Base-by-base conservation (phyloP, 169 alveolate genomes). In the Plasmodium gaboni region DNA sequence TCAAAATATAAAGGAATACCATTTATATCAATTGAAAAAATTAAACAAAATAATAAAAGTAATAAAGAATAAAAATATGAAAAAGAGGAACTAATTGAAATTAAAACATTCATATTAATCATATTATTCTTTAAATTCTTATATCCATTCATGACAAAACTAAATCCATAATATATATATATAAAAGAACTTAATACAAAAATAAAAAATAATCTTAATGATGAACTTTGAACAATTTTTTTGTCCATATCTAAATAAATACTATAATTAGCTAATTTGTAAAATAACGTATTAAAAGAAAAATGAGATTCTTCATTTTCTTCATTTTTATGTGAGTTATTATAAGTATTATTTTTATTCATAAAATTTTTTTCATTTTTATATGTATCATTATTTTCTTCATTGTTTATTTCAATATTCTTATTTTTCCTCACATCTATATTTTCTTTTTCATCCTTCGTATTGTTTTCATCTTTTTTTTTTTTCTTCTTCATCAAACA, bases 91-190 rank as follows among this genome's bases (percentile, higher is more conserved):
- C 90, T 80, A 13, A 80, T 80, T 9, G 80, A 48, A 19, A 80
- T 68, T 67, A 80, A 80, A 55, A 65, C 90, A 51, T 80, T 80
- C 90, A 80, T 80, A 59, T 67, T 80, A 19, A 80, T 80, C 55
- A 80, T 80, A 24, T 63, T 63, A 61, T 80, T 80, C 73, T 80
- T 80, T 65, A 80, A 80, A 80, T 67, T 80, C 19, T 67, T 80
- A 51, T 80, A 80, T 51, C 90, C 90, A 61, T 48, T 80, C 19
- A 80, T 8, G 17, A 80, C 61, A 68, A 80, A 80, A 61, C 57
- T 48, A 53, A 67, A 80, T 13, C 90, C 90, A 70, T 61, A 80
- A 80, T 67, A 80, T 1, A 80, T 8, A 59, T 80, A 80, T 32
- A 80, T 71, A 80, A 80, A 32, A 10, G 90, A 80, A 10, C 83